Conservation (phyloP, 345 rosid species). For the Noccaea caerulescens region DNA sequence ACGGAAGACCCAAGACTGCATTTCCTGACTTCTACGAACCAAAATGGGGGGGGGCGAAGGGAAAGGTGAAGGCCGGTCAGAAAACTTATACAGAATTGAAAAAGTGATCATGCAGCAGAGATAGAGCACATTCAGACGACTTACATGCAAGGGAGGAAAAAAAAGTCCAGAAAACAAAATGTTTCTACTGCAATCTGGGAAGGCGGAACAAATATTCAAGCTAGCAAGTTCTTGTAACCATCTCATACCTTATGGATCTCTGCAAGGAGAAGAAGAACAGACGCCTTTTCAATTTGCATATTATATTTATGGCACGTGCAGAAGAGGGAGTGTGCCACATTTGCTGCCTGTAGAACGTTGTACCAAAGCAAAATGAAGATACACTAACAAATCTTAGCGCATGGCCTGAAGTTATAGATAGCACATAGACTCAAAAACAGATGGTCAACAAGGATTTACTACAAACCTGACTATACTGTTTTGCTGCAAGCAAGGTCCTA, state of each 20-base stretch:
- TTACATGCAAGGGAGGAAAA: constrained; percentile 5
- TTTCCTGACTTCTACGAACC: constrained; percentile 87
- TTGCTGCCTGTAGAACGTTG: constrained; percentile 69
- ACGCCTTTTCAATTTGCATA: constrained; percentile 86
- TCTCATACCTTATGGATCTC: constrained; percentile 92
- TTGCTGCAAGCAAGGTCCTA: constrained; percentile 93
- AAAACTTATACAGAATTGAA: constrained; percentile 1
- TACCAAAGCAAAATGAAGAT: constrained; percentile 35
- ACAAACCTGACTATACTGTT: constrained; percentile 86
- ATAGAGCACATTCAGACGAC: constrained; percentile 11
- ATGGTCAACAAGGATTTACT: constrained; percentile 18
- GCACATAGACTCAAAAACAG: neutral
- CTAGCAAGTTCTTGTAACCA: neutral
- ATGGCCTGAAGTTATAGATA: constrained; percentile 16
- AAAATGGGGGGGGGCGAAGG: neutral
- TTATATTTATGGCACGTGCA: constrained; percentile 92
- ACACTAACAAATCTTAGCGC: constrained; percentile 19
- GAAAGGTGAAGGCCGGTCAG: constrained; percentile 5
- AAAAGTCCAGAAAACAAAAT: neutral
- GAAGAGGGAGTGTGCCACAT: constrained; percentile 84
- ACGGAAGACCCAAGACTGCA: constrained; percentile 91
- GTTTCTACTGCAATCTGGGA: neutral
- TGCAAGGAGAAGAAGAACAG: constrained; percentile 88
- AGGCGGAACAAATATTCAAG: neutral
- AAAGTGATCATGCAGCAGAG: constrained; percentile 16